Percentiles rank a stretch among this genome's conserved stretches.
phyloP scores from a whole-genome alignment of 805 yeast genomes.

The Myxozyma sirexii region DNA sequence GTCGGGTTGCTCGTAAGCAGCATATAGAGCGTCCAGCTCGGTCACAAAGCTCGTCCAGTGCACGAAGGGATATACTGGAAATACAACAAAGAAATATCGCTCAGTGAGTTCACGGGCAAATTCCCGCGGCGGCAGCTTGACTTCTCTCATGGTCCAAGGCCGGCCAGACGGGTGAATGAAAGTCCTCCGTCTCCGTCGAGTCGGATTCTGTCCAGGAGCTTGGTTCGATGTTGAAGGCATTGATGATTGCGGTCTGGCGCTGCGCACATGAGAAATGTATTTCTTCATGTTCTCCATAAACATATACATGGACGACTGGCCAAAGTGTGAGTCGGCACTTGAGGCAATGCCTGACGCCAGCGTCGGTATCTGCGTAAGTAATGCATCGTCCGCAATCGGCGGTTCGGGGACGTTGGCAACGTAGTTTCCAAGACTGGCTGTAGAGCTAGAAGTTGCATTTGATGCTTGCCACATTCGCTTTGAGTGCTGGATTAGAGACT shows the following conservation, averaged over 20 bases:
- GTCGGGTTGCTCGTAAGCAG: not conserved
- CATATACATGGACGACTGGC: slow-evolving; percentile 2
- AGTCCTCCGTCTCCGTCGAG: not conserved
- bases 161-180: not conserved
- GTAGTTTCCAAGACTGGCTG: not conserved
- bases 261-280: not conserved
- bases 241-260: not conserved
- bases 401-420: not conserved
- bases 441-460: not conserved
- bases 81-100: not conserved
- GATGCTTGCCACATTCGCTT: no score
- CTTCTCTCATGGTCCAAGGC: not conserved
- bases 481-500: no score
- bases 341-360: not conserved
- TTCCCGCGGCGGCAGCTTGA: not conserved
- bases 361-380: not conserved
- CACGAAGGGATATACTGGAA: not conserved
- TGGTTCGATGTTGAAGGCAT: not conserved
- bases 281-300: slow-evolving; percentile 2
- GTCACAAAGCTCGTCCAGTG: not conserved
- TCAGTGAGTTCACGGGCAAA: not conserved
- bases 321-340: not conserved
- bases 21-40: not conserved
- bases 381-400: not conserved
- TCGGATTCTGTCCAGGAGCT: not conserved